These are phyloP conservation scores for Fusarium veterinarium DNA, from an alignment of 2,329 filamentous ascomycete genomes.

Conservation along the genomic window DNA sequence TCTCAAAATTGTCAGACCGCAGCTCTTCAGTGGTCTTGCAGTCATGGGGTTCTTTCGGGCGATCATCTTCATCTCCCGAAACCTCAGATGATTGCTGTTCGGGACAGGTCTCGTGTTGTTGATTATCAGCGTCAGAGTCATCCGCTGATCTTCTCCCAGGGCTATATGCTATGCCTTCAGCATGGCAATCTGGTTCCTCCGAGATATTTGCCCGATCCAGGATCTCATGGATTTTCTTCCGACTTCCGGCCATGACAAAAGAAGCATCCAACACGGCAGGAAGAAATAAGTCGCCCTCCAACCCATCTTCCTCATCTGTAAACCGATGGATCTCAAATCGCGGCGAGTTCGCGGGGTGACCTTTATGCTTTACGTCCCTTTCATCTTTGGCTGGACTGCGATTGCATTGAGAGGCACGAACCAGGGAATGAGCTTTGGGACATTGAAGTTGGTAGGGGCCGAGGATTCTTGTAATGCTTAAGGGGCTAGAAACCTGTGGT, in stretches of 20 bases:
- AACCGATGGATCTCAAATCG: not conserved
- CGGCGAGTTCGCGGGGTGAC: not conserved
- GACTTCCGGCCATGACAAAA: conserved; percentile 12
- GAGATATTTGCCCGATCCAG: not conserved
- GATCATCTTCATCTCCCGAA: accelerated
- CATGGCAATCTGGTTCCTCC: accelerated
- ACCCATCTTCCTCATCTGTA: not conserved
- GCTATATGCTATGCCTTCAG: not conserved
- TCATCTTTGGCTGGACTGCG: not conserved
- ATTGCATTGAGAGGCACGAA: not conserved
- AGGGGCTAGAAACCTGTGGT: not conserved
- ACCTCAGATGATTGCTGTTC: not conserved
- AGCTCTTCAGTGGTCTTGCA: not conserved
- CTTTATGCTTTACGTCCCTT: not conserved
- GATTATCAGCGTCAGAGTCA: not conserved
- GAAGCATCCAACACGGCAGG: conserved; percentile 1
- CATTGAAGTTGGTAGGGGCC: conserved; percentile 16
- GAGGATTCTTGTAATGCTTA: not conserved
- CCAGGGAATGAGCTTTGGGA: not conserved
- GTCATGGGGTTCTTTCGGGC: accelerated
- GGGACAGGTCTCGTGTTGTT: too few species aligned
- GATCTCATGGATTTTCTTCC: not conserved
- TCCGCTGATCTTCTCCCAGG: not conserved
- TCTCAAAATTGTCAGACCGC: conserved; percentile 14
- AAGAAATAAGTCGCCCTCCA: not conserved